Base-by-base conservation (phyloP, 768 basidiomycete genomes). In the Pholiota conissans region DNA sequence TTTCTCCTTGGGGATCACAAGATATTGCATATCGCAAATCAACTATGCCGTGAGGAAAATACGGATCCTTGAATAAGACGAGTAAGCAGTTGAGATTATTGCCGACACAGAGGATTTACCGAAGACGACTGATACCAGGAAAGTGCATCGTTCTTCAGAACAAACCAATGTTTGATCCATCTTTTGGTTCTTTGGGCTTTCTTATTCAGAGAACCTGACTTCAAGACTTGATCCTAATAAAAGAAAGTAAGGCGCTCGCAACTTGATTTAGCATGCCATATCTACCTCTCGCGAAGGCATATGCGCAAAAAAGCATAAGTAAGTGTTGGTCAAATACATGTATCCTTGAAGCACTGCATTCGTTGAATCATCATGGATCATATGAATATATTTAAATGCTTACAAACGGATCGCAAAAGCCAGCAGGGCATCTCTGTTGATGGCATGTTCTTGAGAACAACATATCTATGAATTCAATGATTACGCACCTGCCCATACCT, bases 61-160 rank as follows among this genome's bases (percentile, higher is more conserved):
- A 99, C 1, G 95, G 96, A 65, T 99, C 95, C 94, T 96, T 27
- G 24, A 52, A 32, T 28, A 49, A 57, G 16, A 57, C 14, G 39
- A 27, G 26, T 24, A 11, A 9, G 47, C 26, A 54, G 24, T 56
- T 52, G 48, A 39, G 10, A 26, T 16, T 35, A 22, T n/a, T 48
- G 45, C 39, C 51, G 58, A 48, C 39, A 30, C 14, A 32, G 24
- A 49, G 20, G 35, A 42, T 79, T 76, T 72, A 94, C 95, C 56
- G 93, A 87, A 55, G 95, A 93, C 6, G 91, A 93, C 61, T 93
- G 91, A 71, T 93, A 98, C 97, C 97, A 99, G 16, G 93, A 95
- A 26, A 99, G 78, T 0, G 93, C 92, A 66, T 95, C 94, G 60
- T 98, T 96, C 83, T 93, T 95, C 49, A 99, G 80, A 1, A 96